Percentiles rank a stretch among this genome's conserved stretches.
phyloP scores from a whole-genome alignment of 768 basidiomycete genomes.

The Collybia nuda region DNA sequence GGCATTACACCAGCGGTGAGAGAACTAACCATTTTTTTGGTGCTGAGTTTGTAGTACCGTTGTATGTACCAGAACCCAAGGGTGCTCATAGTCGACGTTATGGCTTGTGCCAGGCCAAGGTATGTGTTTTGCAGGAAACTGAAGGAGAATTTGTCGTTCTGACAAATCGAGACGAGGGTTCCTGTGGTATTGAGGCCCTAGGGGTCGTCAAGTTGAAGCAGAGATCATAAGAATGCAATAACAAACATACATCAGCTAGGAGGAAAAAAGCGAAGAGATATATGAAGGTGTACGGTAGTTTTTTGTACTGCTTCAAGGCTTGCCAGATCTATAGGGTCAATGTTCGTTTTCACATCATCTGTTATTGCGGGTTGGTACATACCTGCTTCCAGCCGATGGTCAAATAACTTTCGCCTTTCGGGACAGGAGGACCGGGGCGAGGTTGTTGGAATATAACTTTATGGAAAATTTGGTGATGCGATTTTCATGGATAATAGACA shows the following conservation, averaged over 20 bases:
- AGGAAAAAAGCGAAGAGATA: slow-evolving; percentile 79
- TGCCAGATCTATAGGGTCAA: slow-evolving; percentile 61
- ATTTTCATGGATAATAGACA: background rate
- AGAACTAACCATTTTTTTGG: slow-evolving; percentile 71
- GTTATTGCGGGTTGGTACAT: slow-evolving; percentile 5
- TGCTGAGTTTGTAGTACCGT: slow-evolving; percentile 72
- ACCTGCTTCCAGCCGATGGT: slow-evolving; percentile 89
- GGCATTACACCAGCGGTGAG: background rate
- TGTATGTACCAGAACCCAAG: slow-evolving; percentile 86
- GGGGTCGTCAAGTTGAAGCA: slow-evolving; percentile 1
- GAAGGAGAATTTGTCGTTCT: slow-evolving; percentile 79
- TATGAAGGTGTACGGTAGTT: slow-evolving; percentile 78
- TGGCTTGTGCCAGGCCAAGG: slow-evolving; percentile 71
- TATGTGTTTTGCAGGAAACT: slow-evolving; percentile 83
- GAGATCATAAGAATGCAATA: background rate
- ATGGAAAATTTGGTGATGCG: background rate
- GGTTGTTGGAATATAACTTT: slow-evolving; percentile 82
- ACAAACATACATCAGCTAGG: slow-evolving; percentile 63
- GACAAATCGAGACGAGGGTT: slow-evolving; percentile 72
- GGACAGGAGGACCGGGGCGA: slow-evolving; percentile 78
- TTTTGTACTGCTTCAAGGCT: slow-evolving; percentile 71
- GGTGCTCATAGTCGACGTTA: slow-evolving; percentile 71
- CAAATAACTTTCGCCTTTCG: slow-evolving; percentile 73
- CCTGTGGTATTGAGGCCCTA: slow-evolving; percentile 84
- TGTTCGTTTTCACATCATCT: background rate